Evolutionary conservation across 192 early-diverging fungal genomes (phyloP).

Genomic region (Bifiguratus adelaidae): DNA sequence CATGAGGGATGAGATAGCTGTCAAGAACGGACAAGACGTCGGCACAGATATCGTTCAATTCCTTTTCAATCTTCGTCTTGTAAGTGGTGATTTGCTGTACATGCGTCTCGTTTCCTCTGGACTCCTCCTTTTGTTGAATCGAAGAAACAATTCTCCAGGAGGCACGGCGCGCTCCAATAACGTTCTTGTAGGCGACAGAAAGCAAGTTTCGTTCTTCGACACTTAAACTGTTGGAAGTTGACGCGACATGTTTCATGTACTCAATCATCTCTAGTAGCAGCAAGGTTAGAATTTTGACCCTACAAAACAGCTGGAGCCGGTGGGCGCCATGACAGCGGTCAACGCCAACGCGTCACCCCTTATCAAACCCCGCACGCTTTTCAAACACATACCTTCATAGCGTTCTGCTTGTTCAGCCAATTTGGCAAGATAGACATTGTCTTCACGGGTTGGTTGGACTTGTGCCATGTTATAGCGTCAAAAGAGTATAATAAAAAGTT

Average conservation of each 20-base stretch:
- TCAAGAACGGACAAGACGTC: constrained; percentile 86
- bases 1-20: constrained; percentile 79
- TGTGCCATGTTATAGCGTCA: no score
- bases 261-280: constrained; percentile 55
- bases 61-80: constrained; percentile 83
- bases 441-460: no score
- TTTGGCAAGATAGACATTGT: constrained; percentile 98
- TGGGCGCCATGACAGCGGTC: no score
- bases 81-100: constrained; percentile 84
- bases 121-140: constrained; percentile 98
- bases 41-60: constrained; percentile 84
- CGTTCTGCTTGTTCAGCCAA: constrained; percentile 96
- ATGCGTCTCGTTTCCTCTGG: constrained; percentile 82
- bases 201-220: constrained; percentile 80
- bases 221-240: constrained; percentile 60
- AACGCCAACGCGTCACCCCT: no score
- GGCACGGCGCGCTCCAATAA: constrained; percentile 94
- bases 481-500: no score
- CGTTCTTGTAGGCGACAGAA: constrained; percentile 81
- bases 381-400: constrained; percentile 92
- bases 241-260: constrained; percentile 56
- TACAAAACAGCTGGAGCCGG: no score
- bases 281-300: no score
- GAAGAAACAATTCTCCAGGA: constrained; percentile 99
- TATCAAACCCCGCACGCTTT: no score